Base-by-base conservation (phyloP, 441 rosid species). In the Iberis amara region DNA sequence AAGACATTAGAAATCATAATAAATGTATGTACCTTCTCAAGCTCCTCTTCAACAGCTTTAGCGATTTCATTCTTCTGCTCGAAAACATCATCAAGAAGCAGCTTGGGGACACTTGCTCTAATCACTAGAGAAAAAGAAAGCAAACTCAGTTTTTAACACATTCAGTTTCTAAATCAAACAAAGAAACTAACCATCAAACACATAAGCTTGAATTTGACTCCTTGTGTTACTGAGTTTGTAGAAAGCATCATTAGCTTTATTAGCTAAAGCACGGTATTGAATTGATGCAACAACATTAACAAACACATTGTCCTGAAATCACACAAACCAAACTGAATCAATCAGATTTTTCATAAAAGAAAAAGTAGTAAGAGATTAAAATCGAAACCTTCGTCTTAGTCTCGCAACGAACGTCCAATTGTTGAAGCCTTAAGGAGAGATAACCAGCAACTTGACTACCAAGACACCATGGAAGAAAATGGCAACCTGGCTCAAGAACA, bases 271-370 rank as follows among this genome's bases (percentile, higher is more conserved):
- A 37, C 86, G 89, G 58, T 83, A 86, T 46, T 86, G 89, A 61
- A 86, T 54, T 0, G 95, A 86, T 2, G 92, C 89, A 42, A 86
- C 86, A 52, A 83, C 86, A 58, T 66, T 83, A 12, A 81, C 95
- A 72, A 83, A 86, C 10, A 83, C 95, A 65, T 86, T 81, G 51
- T 83, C 95, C 95, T 81, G 75, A 53, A 39, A 30, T 7, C 15
- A 59, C 42, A 37, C 28, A 7, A 47, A n/a, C 2, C 37, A 12
- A 11, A 48, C 8, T 6, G 4, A 47, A 14, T 21, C 8, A 12
- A 15, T 0, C 10, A 11, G 0, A 49, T 13, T 4, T 2, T 42
- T 11, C 3, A 49, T 7, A 11, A 10, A 46, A n/a, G n/a, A 6
- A 13, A 36, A 33, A 28, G 30, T 3, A 0, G 4, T 9, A 5